Evolutionary conservation across 2,329 filamentous ascomycete genomes (phyloP), one percentile per base, ranked within the genome.

Genomic region (Paecilomyces fulvus): DNA sequence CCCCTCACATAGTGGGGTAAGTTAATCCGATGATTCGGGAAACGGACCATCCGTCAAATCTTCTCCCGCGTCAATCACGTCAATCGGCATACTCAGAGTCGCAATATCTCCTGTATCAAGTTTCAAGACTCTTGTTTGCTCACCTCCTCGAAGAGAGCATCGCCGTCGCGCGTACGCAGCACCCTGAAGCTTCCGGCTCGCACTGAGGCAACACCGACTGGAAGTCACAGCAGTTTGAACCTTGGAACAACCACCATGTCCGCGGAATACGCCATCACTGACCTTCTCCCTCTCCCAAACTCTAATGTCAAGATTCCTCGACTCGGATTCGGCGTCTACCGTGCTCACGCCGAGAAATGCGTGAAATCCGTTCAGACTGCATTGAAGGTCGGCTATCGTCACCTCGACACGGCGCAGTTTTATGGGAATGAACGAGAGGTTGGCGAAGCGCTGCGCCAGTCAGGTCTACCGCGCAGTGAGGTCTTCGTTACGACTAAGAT

Each of bases 401-500:
- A 82, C 65, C 80, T 83, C 58, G 80, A 81, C 62, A 79, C 78
- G 0, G 88, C 87, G 0, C 83, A 86, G 65, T 83, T 82, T 68
- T 91, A 90, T 68, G 80, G 72, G 54, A 91, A 90, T 63, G 88
- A 90, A 65, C 67, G 72, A 11, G 78, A 86, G 65, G 86, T 90
- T 51, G 85, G 86, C 3, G 74, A 81, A 53, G 86, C 87, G 0
- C 70, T 89, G n/a, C 73, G 73, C 23, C 67, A 80, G 56, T 84
- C 81, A 2, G 77, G 77, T 0, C 60, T 89, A 5, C 72, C 77
- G 4, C 67, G 72, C 57, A 67, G 66, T 49, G 78, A 88, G 8
- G 64, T 90, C 52, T 90, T 86, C 68, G 70, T 90, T 43, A 90
- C 87, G 0, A 87, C 84, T 57, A 91, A 91, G 73, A 83, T 90